A percentile compares a stretch with the other conserved stretches of the same genome.
Evolutionary conservation across 1,284 basidiomycete genomes (phyloP).

Genomic region (Cystobasidiaceae sp.): DNA sequence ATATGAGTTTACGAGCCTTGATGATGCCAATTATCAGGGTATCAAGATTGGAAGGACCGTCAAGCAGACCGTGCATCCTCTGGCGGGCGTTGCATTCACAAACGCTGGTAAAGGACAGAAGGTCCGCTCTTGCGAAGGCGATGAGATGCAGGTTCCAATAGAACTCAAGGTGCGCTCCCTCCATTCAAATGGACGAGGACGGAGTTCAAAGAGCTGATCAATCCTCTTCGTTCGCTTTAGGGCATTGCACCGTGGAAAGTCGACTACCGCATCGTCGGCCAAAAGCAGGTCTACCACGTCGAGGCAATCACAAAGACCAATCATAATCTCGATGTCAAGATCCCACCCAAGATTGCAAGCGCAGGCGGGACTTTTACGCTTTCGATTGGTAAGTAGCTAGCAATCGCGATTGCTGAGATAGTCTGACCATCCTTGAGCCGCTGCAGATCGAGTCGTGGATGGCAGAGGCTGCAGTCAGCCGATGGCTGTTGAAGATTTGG

Average conservation of each 20-base stretch:
- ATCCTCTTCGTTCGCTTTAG: too few species aligned
- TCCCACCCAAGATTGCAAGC: conserved; percentile 53
- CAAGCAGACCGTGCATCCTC: conserved; percentile 78
- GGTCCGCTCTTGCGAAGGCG: conserved; percentile 57
- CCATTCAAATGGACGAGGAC: conserved; percentile 37
- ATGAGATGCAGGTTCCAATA: conserved; percentile 65
- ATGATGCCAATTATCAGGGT: conserved; percentile 76
- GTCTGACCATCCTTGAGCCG: too few species aligned
- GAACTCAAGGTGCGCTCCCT: conserved; percentile 64
- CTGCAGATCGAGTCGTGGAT: conserved; percentile 54
- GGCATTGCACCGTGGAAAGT: conserved; percentile 84
- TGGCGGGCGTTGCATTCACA: conserved; percentile 70
- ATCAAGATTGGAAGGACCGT: conserved; percentile 61
- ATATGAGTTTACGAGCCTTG: conserved; percentile 73
- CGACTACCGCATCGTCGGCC: conserved; percentile 62
- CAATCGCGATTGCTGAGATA: neutral
- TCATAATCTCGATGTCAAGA: conserved; percentile 45
- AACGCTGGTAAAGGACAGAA: conserved; percentile 50
- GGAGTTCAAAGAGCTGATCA: too few species aligned
- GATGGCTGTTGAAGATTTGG: conserved; percentile 68
- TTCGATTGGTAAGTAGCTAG: conserved; percentile 31
- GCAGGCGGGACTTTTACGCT: conserved; percentile 75
- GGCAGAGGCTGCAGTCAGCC: conserved; percentile 77
- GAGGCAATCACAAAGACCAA: conserved; percentile 42
- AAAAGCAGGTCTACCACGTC: conserved; percentile 55